Base-by-base conservation (phyloP, 371 early-diverging fungal genomes). In the Mortierella sp. region DNA sequence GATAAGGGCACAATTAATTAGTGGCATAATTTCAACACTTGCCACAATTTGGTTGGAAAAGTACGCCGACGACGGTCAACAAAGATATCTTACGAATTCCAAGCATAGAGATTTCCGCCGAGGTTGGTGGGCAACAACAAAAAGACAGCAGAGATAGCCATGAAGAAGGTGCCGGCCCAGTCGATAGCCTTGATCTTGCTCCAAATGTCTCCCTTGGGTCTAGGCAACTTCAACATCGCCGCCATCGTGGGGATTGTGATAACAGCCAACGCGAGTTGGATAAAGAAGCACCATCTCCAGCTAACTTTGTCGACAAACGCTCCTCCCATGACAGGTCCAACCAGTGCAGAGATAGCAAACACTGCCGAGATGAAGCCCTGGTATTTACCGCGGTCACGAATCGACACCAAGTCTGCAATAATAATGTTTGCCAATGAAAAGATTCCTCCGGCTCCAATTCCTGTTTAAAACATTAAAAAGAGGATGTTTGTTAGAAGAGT, bases 91-190 rank as follows among this genome's bases (percentile, higher is more conserved):
- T 77, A 71, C 70, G 95, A 93, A 50, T 89, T 79, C 96, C 96
- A 96, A 5, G 91, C 79, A 82, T 89, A 90, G 5, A 90, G 89
- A 67, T 91, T 92, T 13, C 96, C 96, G 50, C 94, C 96, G 90
- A 93, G 90, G 19, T 93, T 90, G 9, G 95, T 90, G 8, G 95
- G 93, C 34, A 95, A 74, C 51, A 96, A 85, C 31, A 96, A 85
- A 19, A 89, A 88, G 14, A 94, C 79, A 0, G 93, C 90, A 19
- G 90, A 79, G 13, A 61, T 61, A 2, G 80, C 78, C 69, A 89
- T 44, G 24, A 79, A 79, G 46, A 83, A 76, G 1, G 83, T 76
- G 3, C 89, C 88, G 3, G 72, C 16, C 71, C 70, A 86, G 77
- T 89, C 89, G 21, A 89, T 71, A 26, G 82, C 53, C 70, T 75